These are phyloP conservation scores for Xylariaceae sp. DNA, from an alignment of 2,329 filamentous ascomycete genomes.

Conservation along the genomic window DNA sequence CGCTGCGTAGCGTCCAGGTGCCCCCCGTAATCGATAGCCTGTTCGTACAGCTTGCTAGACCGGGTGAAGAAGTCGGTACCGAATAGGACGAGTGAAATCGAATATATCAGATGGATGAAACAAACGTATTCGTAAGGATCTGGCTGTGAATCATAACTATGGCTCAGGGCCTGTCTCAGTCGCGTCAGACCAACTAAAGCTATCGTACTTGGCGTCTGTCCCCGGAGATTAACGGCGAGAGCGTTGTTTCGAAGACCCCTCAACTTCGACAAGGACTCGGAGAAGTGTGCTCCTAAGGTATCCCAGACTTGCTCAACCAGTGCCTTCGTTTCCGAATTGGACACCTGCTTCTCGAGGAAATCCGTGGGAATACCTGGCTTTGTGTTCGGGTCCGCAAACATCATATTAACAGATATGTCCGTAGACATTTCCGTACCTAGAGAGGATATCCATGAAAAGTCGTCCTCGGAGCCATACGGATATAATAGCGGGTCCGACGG, in stretches of 20 bases:
- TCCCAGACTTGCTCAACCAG: conserved; percentile 42
- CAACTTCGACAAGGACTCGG: conserved; percentile 40
- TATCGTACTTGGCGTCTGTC: conserved; percentile 36
- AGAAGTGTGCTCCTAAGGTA: conserved; percentile 41
- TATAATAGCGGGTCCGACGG: conserved; percentile 34
- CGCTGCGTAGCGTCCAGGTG: conserved; percentile 35
- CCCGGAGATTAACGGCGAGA: conserved; percentile 37
- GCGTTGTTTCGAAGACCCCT: conserved; percentile 35
- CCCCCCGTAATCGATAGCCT: conserved; percentile 40
- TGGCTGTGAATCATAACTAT: conserved; percentile 25
- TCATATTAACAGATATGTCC: conserved; percentile 33
- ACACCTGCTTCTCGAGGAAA: conserved; percentile 18
- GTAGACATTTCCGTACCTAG: conserved; percentile 32
- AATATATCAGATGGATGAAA: conserved; percentile 48
- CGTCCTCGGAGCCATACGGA: conserved; percentile 31
- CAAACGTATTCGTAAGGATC: conserved; percentile 43
- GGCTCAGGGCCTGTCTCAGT: conserved; percentile 37
- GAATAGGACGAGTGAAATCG: conserved; percentile 43
- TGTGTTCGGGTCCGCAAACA: conserved; percentile 29
- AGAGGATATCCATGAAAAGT: conserved; percentile 30
- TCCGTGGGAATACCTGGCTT: conserved; percentile 20
- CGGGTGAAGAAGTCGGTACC: conserved; percentile 35
- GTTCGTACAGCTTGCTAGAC: conserved; percentile 39
- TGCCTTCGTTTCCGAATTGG: conserved; percentile 31
- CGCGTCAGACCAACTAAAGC: conserved; percentile 38